These are phyloP conservation scores for Backusella tuberculispora DNA, from an alignment of 192 early-diverging fungal genomes.

Conservation along the genomic window DNA sequence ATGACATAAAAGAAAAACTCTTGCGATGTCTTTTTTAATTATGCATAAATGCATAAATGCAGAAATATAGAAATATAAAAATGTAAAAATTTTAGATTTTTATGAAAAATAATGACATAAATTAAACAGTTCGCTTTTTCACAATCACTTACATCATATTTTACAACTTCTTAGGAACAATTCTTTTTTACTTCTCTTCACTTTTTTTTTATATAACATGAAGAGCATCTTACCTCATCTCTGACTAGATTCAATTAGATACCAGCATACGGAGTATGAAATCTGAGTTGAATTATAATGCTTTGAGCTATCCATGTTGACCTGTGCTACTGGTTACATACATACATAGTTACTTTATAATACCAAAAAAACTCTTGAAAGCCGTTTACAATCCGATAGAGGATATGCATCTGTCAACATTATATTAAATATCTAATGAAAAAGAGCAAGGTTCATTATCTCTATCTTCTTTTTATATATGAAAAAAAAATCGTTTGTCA, in stretches of 20 bases:
- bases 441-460: background rate
- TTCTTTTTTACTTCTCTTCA: too few species aligned
- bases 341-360: background rate
- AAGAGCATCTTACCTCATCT: background rate
- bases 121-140: too few species aligned
- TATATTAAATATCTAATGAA: background rate
- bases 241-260: background rate
- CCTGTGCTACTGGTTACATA: background rate
- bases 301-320: background rate
- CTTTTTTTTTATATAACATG: too few species aligned
- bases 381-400: background rate
- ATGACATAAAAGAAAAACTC: too few species aligned
- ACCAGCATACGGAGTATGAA: background rate
- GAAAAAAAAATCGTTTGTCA: too few species aligned
- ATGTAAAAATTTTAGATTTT: too few species aligned
- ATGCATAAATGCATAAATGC: too few species aligned
- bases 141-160: too few species aligned
- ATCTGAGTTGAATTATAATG: background rate
- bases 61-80: too few species aligned
- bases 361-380: background rate
- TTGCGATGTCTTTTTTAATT: too few species aligned
- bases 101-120: too few species aligned
- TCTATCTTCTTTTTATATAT: background rate
- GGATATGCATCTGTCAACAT: background rate
- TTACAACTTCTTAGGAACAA: too few species aligned